Evolutionary conservation across 306 rosid genomes (phyloP).

Genomic region (Corylus heterophylla): DNA sequence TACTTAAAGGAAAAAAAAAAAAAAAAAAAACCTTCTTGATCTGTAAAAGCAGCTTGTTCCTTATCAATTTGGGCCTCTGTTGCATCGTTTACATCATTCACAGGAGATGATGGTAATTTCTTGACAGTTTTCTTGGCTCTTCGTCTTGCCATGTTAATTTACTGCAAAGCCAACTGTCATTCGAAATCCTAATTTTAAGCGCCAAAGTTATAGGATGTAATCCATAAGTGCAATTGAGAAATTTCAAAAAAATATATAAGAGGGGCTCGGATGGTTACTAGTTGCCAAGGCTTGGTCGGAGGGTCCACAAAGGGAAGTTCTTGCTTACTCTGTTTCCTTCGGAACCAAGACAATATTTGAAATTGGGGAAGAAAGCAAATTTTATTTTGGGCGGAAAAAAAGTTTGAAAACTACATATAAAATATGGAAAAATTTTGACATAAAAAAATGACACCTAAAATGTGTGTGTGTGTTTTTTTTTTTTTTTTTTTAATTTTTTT

Average conservation of each 20-base stretch:
- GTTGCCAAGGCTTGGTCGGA: not conserved
- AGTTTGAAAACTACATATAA: no score
- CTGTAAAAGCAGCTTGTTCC: slow-evolving; percentile 39
- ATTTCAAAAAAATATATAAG: not conserved
- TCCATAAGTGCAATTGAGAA: not conserved
- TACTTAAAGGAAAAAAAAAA: not conserved
- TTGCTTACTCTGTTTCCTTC: not conserved
- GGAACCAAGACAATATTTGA: not conserved
- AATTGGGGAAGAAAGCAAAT: no score
- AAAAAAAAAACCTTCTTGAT: slow-evolving; percentile 49
- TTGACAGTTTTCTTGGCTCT: slow-evolving; percentile 40
- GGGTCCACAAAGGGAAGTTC: not conserved
- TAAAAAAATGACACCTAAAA: no score
- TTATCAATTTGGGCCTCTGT: slow-evolving; percentile 31
- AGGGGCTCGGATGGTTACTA: not conserved
- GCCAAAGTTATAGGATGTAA: not conserved
- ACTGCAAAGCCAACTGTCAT: no score
- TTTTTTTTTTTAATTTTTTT: no score
- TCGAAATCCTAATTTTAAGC: not conserved
- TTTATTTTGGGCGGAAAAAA: no score
- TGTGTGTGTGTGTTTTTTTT: no score
- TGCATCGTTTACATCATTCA: slow-evolving; percentile 10
- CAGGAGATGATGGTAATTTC: slow-evolving; percentile 24
- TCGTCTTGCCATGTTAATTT: slow-evolving; percentile 52
- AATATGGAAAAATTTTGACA: no score